Conservation (phyloP, 192 early-diverging fungal species). For the Backusella circina region DNA sequence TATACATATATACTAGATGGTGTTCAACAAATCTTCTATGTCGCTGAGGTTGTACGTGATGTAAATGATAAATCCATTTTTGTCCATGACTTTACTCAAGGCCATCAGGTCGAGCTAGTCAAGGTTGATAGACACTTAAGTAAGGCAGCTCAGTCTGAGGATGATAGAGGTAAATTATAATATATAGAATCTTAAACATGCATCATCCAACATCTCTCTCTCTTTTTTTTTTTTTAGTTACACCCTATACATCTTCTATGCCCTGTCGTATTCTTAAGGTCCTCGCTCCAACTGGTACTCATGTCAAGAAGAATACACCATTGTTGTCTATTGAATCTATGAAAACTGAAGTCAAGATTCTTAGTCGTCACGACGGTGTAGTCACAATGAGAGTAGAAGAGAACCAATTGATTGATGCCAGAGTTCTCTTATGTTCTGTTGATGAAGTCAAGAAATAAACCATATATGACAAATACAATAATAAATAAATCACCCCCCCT, state of each 20-base stretch:
- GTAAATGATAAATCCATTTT: slow-evolving; percentile 34
- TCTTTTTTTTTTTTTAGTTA: slow-evolving; percentile 34
- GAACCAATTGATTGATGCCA: slow-evolving; percentile 57
- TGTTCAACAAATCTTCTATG: slow-evolving; percentile 41
- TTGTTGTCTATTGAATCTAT: slow-evolving; percentile 64
- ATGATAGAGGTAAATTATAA: slow-evolving; percentile 35
- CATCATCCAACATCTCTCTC: neutral
- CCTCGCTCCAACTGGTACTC: slow-evolving; percentile 44
- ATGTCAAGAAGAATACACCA: slow-evolving; percentile 52
- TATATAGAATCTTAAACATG: no score
- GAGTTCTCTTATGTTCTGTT: slow-evolving; percentile 47
- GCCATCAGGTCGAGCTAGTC: slow-evolving; percentile 42
- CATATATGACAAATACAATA: neutral
- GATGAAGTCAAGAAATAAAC: slow-evolving; percentile 24
- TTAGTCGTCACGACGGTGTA: slow-evolving; percentile 51
- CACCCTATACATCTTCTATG: slow-evolving; percentile 60
- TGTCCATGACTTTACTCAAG: slow-evolving; percentile 47
- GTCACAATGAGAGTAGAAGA: slow-evolving; percentile 52
- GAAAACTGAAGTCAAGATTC: slow-evolving; percentile 61
- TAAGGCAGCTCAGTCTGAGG: slow-evolving; percentile 32
- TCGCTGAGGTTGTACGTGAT: slow-evolving; percentile 39
- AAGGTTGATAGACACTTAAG: slow-evolving; percentile 43
- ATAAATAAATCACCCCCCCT: neutral
- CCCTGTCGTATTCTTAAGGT: slow-evolving; percentile 59
- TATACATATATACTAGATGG: slow-evolving; percentile 35